Evolutionary conservation across 2,329 filamentous ascomycete species (phyloP).

Genomic region (Fusarium virguliforme): DNA sequence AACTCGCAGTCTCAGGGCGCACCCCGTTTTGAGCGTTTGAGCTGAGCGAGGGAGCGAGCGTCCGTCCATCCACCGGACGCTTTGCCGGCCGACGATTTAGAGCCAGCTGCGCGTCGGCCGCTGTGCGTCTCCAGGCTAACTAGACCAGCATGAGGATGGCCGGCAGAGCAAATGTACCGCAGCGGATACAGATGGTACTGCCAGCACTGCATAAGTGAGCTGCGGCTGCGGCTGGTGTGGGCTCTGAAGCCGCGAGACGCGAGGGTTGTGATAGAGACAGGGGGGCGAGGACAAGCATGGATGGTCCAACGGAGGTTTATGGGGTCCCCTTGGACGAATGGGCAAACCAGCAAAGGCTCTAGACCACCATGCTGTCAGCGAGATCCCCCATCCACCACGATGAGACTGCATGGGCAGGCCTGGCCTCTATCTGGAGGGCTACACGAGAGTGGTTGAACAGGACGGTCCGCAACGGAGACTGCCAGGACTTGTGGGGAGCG

Average conservation of each 20-base stretch:
- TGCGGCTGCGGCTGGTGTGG: not conserved
- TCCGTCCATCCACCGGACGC: not conserved
- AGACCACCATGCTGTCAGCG: slow-evolving; percentile 39
- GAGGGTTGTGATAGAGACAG: not conserved
- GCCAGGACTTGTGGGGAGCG: slow-evolving; percentile 27
- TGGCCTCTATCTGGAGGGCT: slow-evolving; percentile 33
- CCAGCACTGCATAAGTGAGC: slow-evolving; percentile 17
- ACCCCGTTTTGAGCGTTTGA: not conserved
- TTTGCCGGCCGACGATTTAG: slow-evolving; percentile 4
- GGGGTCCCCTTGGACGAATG: slow-evolving; percentile 15
- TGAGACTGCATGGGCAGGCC: slow-evolving; percentile 37
- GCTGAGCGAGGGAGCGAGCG: not conserved
- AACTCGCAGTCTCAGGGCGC: slow-evolving; percentile 43
- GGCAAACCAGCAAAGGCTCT: slow-evolving; percentile 39
- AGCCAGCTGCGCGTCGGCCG: slow-evolving; percentile 7
- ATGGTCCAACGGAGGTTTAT: slow-evolving; percentile 9
- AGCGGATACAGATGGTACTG: slow-evolving; percentile 22
- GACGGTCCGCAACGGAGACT: not conserved
- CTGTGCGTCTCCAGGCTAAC: slow-evolving; percentile 12
- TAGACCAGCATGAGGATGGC: not conserved
- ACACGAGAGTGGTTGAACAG: slow-evolving; percentile 29
- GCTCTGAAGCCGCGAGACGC: slow-evolving; percentile 11
- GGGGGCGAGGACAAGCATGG: not conserved
- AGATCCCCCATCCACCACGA: slow-evolving; percentile 41
- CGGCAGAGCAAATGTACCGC: slow-evolving; percentile 10